phyloP scores from a whole-genome alignment of 2,329 filamentous ascomycete species.

The Pseudonectria foliicola region DNA sequence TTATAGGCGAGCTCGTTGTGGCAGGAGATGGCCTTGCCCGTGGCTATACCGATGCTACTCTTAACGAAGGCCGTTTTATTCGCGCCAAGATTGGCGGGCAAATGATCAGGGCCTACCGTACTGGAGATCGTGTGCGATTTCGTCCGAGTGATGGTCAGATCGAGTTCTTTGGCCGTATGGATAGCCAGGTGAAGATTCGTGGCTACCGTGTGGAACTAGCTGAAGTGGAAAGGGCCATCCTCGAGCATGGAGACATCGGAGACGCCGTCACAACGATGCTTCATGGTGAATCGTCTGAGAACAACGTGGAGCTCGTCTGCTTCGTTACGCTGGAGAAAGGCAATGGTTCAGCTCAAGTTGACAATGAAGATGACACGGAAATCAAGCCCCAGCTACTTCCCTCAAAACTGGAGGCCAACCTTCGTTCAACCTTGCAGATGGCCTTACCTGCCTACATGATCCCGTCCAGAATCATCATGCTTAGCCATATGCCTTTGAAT shows the following conservation, averaged over 20 bases:
- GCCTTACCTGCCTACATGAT: conserved; percentile 17
- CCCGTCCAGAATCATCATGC: conserved; percentile 11
- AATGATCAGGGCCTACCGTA: conserved; percentile 10
- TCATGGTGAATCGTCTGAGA: conserved; percentile 3
- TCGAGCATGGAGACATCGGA: not conserved
- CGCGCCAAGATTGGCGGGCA: conserved; percentile 1
- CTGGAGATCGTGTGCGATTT: conserved; percentile 14
- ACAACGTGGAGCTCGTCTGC: conserved; percentile 8
- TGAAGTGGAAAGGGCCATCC: not conserved
- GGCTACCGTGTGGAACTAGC: conserved; percentile 19
- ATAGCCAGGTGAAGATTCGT: conserved; percentile 19
- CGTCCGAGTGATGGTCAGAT: conserved; percentile 11
- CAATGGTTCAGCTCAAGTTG: too few species aligned
- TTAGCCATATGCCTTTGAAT: conserved; percentile 21
- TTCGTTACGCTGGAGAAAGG: too few species aligned
- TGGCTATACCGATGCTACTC: conserved; percentile 10
- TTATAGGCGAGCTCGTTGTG: conserved; percentile 20
- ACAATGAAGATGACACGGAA: conserved; percentile 1
- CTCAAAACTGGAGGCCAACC: not conserved
- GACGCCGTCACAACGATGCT: conserved; percentile 1
- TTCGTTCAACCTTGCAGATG: conserved; percentile 7
- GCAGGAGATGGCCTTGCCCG: conserved; percentile 16
- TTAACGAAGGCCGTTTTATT: conserved; percentile 11
- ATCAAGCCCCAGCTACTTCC: not conserved
- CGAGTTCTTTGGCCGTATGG: conserved; percentile 18